Base-by-base conservation (phyloP, 345 rosid species). In the Boechera stricta region DNA sequence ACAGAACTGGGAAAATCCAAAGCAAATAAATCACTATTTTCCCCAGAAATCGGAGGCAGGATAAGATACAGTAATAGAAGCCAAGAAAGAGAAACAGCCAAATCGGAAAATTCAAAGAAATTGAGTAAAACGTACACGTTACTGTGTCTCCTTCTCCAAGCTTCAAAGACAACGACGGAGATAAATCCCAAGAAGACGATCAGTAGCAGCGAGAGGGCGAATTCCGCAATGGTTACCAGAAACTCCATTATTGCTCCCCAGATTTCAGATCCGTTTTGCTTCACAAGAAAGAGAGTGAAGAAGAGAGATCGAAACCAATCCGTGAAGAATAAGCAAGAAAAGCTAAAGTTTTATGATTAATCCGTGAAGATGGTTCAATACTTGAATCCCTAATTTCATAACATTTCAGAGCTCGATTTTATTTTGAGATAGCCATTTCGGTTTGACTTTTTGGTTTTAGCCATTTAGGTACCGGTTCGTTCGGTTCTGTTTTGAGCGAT, bases 101-200 rank as follows among this genome's bases (percentile, higher is more conserved):
- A 49, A 39, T 38, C 10, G 31, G 70, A 48, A 31, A 61, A 61
- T 38, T 62, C 53, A 45, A 51, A 26, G 45, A 67, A 59, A 12
- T 8, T 28, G 31, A 49, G 63, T 42, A 47, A 47, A 31, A 31
- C 64, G 71, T 82, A 94, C 95, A 80, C 44, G 86, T 86, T 83
- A 67, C 87, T 89, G 74, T 82, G 78, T 70, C 92, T 80, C 81
- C 98, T 82, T 35, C 85, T 71, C 82, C 87, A 87, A 61, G 94
- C 86, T 85, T 89, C 92, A 11, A 86, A 47, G 29, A 84, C 47
- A 59, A 91, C 79, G 13, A 80, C 82, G 33, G 82, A 82, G 12
- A 84, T 45, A 29, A 88, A 68, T 29, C 84, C 85, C 0, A 71
- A 76, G 10, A 79, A 64, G 29, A 79, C 11, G 13, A 85, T 24